Evolutionary conservation across 306 rosid species (phyloP).

Genomic region (Hippophae rhamnoides): DNA sequence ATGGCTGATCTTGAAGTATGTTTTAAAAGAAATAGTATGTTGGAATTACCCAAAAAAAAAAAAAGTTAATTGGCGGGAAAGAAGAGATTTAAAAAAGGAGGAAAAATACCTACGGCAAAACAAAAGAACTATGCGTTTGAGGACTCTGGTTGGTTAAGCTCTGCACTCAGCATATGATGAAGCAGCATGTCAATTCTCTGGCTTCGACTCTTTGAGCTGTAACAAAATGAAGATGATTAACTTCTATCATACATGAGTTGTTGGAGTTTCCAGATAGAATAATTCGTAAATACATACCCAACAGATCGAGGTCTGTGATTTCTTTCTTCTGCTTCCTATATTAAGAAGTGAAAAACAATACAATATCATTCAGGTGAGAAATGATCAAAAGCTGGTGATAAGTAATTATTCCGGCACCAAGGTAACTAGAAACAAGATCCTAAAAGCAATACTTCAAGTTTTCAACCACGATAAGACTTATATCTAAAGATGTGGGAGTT

Average conservation of each 20-base stretch:
- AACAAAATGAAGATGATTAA: slow-evolving; percentile 21
- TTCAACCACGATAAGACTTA: no score
- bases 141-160: slow-evolving; percentile 41
- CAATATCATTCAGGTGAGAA: background rate
- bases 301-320: slow-evolving; percentile 34
- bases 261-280: slow-evolving; percentile 3
- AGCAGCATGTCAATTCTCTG: slow-evolving; percentile 84
- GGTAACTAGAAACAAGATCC: background rate
- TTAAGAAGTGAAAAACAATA: slow-evolving; percentile 16
- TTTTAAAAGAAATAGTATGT: no score
- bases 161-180: slow-evolving; percentile 94
- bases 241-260: slow-evolving; percentile 1
- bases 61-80: no score
- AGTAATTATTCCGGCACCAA: background rate
- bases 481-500: no score
- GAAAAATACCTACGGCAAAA: no score
- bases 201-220: slow-evolving; percentile 73
- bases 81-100: no score
- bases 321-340: slow-evolving; percentile 40
- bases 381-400: background rate
- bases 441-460: background rate
- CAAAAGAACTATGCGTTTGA: slow-evolving; percentile 24
- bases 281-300: slow-evolving; percentile 46
- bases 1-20: no score
- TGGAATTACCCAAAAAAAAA: no score